Evolutionary conservation across 768 basidiomycete genomes (phyloP), one percentile per base, ranked within the genome.

Genomic region (Suillus fuscotomentosus): DNA sequence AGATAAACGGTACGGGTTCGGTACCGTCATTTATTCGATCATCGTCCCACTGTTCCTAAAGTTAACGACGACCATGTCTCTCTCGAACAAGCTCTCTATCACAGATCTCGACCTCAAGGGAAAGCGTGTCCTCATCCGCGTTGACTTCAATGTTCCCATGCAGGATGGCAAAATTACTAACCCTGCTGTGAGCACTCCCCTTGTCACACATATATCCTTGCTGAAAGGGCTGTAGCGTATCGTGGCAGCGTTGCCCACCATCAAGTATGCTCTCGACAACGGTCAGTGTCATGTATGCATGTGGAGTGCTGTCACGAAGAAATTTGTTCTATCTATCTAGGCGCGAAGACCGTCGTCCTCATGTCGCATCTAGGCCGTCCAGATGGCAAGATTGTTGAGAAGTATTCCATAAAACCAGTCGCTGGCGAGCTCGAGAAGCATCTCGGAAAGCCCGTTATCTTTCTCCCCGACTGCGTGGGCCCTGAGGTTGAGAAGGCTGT

Each of bases 351-450:
- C 63, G 90, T 98, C 73, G 86, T 94, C 69, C 87, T 99, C 73
- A 97, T 98, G 95, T 98, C 97, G 73, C 97, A 99, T 77, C 87
- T 99, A 63, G 97, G 97, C 27, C 93, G 97, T 68, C 97, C 97
- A 11, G 95, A 99, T 78, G 97, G 97, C 70, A 91, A 93, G 71
- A 87, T 88, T 62, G 89, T 89, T 72, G 82, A 83, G 59, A 98
- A 98, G 73, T 97, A 93, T 83, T 94, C 95, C 8, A 87, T 99
- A 64, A 89, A 86, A 76, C 94, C 94, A 48, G 89, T 99, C 68
- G 87, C 95, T 53, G 77, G 78, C 64, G 92, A 96, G 76, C 83
- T 97, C 39, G 86, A 90, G 72, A 85, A 84, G 70, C 89, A 87
- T 27, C 86, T 98, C 47, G 76, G 78, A 61, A 88, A 85, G 69